Evolutionary conservation across 768 basidiomycete genomes (phyloP), one percentile per base, ranked within the genome.

Genomic region (Tylopilus cervinicoccineus): DNA sequence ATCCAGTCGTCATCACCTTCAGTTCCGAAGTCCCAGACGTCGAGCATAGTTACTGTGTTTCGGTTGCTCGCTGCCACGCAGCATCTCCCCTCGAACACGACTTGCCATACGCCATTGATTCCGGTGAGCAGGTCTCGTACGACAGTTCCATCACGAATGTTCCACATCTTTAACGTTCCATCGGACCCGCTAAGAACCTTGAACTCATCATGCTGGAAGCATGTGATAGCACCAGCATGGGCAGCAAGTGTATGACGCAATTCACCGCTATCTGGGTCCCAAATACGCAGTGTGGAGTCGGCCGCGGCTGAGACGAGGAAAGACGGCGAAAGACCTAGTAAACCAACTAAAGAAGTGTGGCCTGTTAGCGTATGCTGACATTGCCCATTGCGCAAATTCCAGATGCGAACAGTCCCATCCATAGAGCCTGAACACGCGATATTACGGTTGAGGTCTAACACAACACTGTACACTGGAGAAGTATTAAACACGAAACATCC

Each of bases 91-190:
- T 94, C 89, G 65, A 95, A 96, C 26, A 92, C 84, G 37, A 98
- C 92, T 69, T 98, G 95, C 95, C 95, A 99, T 20, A 99, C 96
- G 12, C 92, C 93, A 16, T 84, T 88, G 54, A 97, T 90, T 10
- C 91, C 88, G 1, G 88, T 90, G 54, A 97, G 72, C 53, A 99
- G 73, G 63, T 97, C 96, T 28, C 92, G 78, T 12, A 92, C 84
- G 32, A 90, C 84, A 1, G 78, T 77, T 19, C 95, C 96, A 47
- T 93, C 89, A 31, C 84, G 73, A 51, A 95, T 77, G 64, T 97
- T 89, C 96, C 96, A 99, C 84, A 98, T 89, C 76, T 97, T 97
- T 58, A 99, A 76, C 50, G 89, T 92, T 14, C 96, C 96, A 57
- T 98, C 96, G 13, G 88, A 90, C 12, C 95, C 95, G 60, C 88